Evolutionary conservation across 495 filamentous ascomycete genomes (phyloP), one percentile per base, ranked within the genome.

Genomic region (Penicillium maclennaniae): DNA sequence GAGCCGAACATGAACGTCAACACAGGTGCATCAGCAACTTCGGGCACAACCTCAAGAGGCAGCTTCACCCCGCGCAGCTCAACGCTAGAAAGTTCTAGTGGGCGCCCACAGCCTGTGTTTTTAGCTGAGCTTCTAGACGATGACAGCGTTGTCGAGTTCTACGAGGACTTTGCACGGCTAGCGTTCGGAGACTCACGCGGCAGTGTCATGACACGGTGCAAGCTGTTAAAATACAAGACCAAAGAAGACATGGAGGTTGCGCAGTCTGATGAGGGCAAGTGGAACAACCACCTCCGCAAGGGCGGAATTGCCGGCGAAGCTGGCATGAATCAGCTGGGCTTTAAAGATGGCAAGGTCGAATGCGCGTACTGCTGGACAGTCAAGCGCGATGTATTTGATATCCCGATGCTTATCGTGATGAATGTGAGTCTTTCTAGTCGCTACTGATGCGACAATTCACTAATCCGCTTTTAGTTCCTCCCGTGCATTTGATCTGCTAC

Each of bases 361-460:
- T 96, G 91, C 75, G 89, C 84, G 60, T 95, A 91, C 71, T 92
- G 87, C 74, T 98, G 93, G 92, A 91, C 89, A 55, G 91, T 97
- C 51, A 93, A 92, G 77, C 78, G 93, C 54, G 93, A 98, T 69
- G 88, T 93, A 42, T 98, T 97, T 73, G 93, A 97, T 69, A 96
- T 98, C 69, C 93, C 93, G 25, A 97, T 96, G 91, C 72, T 98
- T 68, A 93, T 97, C 70, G 85, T 96, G 61, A 91, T 96, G 75
- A 96, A 96, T 73, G 93, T 96, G 65, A 84, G 91, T 85, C 40
- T 28, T 25, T 17, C 12, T 12, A 21, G 16, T 17, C 26, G 14
- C 1, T n/a, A 10, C 17, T 36, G 27, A 9, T 37, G 15, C 16
- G 3, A 16, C 20, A 6, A 8, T 27, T 43, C 46, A 49, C 55